These are phyloP conservation scores for Paecilomyces variotii DNA, from an alignment of 2,329 filamentous ascomycete species.

Conservation along the genomic window DNA sequence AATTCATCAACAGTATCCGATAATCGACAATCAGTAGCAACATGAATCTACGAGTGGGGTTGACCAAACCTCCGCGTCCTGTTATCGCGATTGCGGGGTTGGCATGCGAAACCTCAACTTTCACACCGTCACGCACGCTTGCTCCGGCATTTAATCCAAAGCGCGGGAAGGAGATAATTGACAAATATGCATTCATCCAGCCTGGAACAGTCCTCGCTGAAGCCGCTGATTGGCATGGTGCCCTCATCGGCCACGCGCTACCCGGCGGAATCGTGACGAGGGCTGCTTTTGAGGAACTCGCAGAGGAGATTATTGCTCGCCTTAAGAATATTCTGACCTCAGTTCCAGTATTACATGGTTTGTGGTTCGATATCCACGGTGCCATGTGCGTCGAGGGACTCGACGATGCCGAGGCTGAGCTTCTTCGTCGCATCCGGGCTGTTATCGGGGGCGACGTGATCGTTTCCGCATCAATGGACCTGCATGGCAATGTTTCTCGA, in stretches of 20 bases:
- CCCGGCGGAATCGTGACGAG: conserved; percentile 43
- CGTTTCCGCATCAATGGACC: conserved; percentile 49
- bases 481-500: conserved; percentile 48
- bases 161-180: conserved; percentile 36
- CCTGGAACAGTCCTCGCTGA: conserved; percentile 33
- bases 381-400: conserved; percentile 48
- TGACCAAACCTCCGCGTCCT: conserved; percentile 30
- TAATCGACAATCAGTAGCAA: background rate
- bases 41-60: background rate
- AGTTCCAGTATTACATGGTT: conserved; percentile 33
- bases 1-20: background rate
- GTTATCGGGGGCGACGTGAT: conserved; percentile 41
- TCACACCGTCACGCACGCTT: conserved; percentile 43
- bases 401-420: conserved; percentile 42
- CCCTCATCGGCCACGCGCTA: conserved; percentile 45
- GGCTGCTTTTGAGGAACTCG: conserved; percentile 40
- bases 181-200: conserved; percentile 41
- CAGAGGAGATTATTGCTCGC: conserved; percentile 33
- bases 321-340: conserved; percentile 29
- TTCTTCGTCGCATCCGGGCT: conserved; percentile 38
- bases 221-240: conserved; percentile 43
- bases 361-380: conserved; percentile 52
- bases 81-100: conserved; percentile 46
- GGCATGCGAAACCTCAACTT: conserved; percentile 48
- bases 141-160: conserved; percentile 44